Percentiles rank a stretch among this genome's conserved stretches.
phyloP scores from a whole-genome alignment of 1,284 basidiomycete genomes.

The Trichosporon sp. region DNA sequence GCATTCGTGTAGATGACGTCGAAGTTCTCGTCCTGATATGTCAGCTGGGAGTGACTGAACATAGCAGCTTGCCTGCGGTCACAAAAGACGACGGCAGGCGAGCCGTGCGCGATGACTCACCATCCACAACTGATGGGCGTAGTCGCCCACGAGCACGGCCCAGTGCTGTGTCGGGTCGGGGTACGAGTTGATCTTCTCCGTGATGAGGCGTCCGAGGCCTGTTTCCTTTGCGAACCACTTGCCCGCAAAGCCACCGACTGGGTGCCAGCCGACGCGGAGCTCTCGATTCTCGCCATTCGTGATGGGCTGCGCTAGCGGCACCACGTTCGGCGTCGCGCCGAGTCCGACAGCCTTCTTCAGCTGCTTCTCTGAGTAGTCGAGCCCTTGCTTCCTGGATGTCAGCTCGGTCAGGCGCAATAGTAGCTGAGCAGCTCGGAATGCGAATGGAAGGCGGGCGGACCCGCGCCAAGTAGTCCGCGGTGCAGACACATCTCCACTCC shows the following conservation, averaged over 20 bases:
- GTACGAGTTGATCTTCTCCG: slow-evolving; percentile 32
- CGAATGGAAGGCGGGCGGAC: too few relatives aligned
- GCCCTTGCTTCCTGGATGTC: slow-evolving; percentile 22
- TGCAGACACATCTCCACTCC: too few relatives aligned
- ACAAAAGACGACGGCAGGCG: too few relatives aligned
- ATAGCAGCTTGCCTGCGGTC: too few relatives aligned
- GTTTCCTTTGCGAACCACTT: slow-evolving; percentile 32
- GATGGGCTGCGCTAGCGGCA: slow-evolving; percentile 18
- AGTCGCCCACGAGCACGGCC: slow-evolving; percentile 32
- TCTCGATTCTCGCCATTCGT: slow-evolving; percentile 15
- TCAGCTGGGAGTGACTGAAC: slow-evolving; percentile 10
- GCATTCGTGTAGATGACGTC: slow-evolving; percentile 33
- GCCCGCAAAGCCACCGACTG: slow-evolving; percentile 29
- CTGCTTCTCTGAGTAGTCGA: slow-evolving; percentile 22
- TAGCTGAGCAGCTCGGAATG: too few relatives aligned
- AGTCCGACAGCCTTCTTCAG: slow-evolving; percentile 27
- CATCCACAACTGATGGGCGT: slow-evolving; percentile 35
- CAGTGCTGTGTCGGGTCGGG: slow-evolving; percentile 34
- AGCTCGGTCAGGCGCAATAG: background rate
- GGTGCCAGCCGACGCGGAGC: slow-evolving; percentile 31
- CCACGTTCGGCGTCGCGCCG: slow-evolving; percentile 27
- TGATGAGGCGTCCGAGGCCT: slow-evolving; percentile 30
- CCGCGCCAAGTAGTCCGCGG: too few relatives aligned
- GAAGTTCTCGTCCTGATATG: slow-evolving; percentile 32
- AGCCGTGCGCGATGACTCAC: slow-evolving; percentile 23